Base-by-base conservation (phyloP, 164 flowering plant genomes). In the Vitis rotundifolia region DNA sequence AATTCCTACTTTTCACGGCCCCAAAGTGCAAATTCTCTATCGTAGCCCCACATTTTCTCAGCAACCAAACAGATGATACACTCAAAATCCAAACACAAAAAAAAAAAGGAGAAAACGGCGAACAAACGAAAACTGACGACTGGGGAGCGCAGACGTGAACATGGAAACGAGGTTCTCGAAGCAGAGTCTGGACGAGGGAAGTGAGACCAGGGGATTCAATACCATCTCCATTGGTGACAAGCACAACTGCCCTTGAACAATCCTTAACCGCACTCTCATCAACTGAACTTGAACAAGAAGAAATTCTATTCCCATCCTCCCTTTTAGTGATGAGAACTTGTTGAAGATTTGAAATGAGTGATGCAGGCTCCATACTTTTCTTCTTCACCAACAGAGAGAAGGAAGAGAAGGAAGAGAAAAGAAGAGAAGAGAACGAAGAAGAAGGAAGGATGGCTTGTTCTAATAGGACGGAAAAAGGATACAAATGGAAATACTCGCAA, bases 111-210 rank as follows among this genome's bases (percentile, higher is more conserved):
- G 58, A 49, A 53, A 29, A 29, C 29, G 26, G 26, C 26, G 26
- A 22, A 22, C 26, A 22, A 22, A 22, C 26, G 26, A 22, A 62
- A 44, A 63, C 68, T 4, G 13, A 71, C 74, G 51, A 58, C 48
- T 71, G 69, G 18, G 74, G 74, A 64, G 69, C 74, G 69, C 57
- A 58, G 64, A 71, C 75, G n/a, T 66, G 68, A n/a, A 71, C 69
- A 15, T 57, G n/a, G 51, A 37, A 55, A 51, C 58, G 64, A 4
- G 49, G 63, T 11, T 58, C 69, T 28, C 14, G 69, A 49, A 59
- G 68, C 19, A 71, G 64, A 65, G 75, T 69, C 50, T 71, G 58
- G 51, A 66, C 75, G 59, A 71, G 68, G 44, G 2, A 29, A 2
- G 75, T 26, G 64, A 71, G 69, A 13, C 75, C 69, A 15, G 64